A percentile compares a stretch with the other conserved stretches of the same genome.
phyloP scores from a whole-genome alignment of 2,329 filamentous ascomycete genomes.

The Monosporascus sp. region DNA sequence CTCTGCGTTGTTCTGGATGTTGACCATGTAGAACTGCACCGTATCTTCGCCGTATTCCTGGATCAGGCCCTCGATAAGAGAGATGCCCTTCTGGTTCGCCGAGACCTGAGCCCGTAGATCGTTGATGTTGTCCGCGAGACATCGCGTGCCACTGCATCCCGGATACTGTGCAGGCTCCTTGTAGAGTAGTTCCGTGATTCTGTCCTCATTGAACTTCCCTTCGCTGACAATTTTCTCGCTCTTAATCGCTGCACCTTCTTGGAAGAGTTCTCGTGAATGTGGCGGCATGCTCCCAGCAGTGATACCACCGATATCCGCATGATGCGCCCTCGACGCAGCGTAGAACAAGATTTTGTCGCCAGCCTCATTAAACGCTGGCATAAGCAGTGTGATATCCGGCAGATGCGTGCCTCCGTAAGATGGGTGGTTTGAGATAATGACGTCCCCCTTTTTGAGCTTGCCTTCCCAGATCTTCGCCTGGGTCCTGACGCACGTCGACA shows the following conservation, averaged over 20 bases:
- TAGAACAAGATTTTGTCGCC: conserved; percentile 75
- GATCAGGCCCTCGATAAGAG: conserved; percentile 64
- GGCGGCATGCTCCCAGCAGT: conserved; percentile 72
- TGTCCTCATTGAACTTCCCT: conserved; percentile 67
- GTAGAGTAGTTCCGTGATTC: conserved; percentile 63
- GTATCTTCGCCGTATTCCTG: conserved; percentile 68
- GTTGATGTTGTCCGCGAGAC: conserved; percentile 70
- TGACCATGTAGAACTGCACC: conserved; percentile 73
- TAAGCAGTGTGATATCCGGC: conserved; percentile 77
- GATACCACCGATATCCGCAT: conserved; percentile 76
- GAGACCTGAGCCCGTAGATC: conserved; percentile 77
- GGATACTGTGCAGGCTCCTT: conserved; percentile 65
- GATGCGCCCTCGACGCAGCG: conserved; percentile 73
- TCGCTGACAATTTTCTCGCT: conserved; percentile 66
- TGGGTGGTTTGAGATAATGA: conserved; percentile 79
- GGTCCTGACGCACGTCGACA: conserved; percentile 78
- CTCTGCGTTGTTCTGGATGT: conserved; percentile 71
- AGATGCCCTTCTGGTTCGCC: conserved; percentile 74
- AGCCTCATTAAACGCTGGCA: conserved; percentile 63
- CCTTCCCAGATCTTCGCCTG: conserved; percentile 78
- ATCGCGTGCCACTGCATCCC: conserved; percentile 68
- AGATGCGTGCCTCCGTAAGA: conserved; percentile 81
- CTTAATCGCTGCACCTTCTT: conserved; percentile 54
- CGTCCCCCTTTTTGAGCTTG: conserved; percentile 72
- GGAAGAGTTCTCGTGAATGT: conserved; percentile 53